Evolutionary conservation across 306 rosid genomes (phyloP), one percentile per base, ranked within the genome.

Genomic region (Quercus alba): DNA sequence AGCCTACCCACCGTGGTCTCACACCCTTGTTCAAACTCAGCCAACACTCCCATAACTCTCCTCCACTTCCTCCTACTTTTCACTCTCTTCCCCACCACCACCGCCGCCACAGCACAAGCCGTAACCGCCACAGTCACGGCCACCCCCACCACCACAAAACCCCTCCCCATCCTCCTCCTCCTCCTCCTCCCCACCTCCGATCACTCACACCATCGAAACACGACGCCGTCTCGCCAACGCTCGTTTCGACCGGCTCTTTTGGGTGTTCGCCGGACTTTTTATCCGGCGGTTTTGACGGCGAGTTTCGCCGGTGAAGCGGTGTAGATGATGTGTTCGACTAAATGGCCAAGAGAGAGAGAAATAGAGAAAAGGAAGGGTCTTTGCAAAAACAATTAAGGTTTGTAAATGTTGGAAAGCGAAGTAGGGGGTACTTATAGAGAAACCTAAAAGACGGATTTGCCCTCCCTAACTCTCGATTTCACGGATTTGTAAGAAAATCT

Each of bases 41-140:
- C 84, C 85, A 92, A 54, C 81, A 92, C 91, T 58, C 85, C 88
- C 44, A 88, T 81, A 64, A 92, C 91, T 76, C 84, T 90, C 82
- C 75, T 80, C 98, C 98, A 94, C 83, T 94, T 92, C 75, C 89
- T 81, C 75, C 92, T 80, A 18, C 97, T 86, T 88, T 62, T 88
- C 75, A 94, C 90, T 76, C 97, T 87, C 67, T 89, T 73, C 3
- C 97, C 91, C 19, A 92, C 98, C 79, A 85, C 83, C 76, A 83
- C 88, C 81, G 97, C 89, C 67, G 98, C 97, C 75, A 94, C 89
- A 55, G 92, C 90, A 57, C 94, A 92, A 0, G 94, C 83, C 80
- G 88, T 83, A 78, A 75, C 97, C 69, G 97, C 98, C 46, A 89
- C 94, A 28, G 85, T 76, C 72, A 74, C 87, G 77, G 98, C 91